A percentile compares a stretch with the other conserved stretches of the same genome.
phyloP scores from a whole-genome alignment of 2,329 filamentous ascomycete species.

The Cyclaneusma minus region DNA sequence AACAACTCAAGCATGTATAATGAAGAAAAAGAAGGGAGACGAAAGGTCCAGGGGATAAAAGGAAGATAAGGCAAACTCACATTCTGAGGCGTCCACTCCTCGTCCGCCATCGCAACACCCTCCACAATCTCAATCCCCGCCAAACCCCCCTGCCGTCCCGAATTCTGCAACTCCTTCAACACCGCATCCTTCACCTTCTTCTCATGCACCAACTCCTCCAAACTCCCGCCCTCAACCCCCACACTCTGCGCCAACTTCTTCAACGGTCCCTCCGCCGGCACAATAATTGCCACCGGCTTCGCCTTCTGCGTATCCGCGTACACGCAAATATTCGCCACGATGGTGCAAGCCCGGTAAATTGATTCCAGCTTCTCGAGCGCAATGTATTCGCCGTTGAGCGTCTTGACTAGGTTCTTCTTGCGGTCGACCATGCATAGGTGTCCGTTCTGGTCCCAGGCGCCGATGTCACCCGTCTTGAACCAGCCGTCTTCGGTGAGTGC shows the following conservation, averaged over 20 bases:
- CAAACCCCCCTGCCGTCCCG: conserved; percentile 51
- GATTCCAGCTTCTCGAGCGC: conserved; percentile 88
- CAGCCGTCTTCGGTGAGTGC: conserved; percentile 72
- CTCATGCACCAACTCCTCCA: conserved; percentile 53
- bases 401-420: conserved; percentile 97
- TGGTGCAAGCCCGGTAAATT: conserved; percentile 65
- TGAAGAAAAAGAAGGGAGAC: neutral
- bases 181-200: conserved; percentile 45
- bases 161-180: conserved; percentile 51
- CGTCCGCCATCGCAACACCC: conserved; percentile 62
- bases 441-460: conserved; percentile 68
- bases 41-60: conserved; percentile 19
- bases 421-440: conserved; percentile 83
- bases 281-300: conserved; percentile 71
- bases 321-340: conserved; percentile 76
- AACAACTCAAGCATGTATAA: conserved; percentile 7
- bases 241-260: conserved; percentile 40
- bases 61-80: conserved; percentile 36
- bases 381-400: conserved; percentile 89
- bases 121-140: conserved; percentile 58
- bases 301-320: conserved; percentile 62
- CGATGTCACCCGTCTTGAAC: conserved; percentile 96
- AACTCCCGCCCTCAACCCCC: conserved; percentile 45
- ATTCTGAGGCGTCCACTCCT: conserved; percentile 74
- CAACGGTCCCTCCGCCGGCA: conserved; percentile 48